phyloP scores from a whole-genome alignment of 139 green algal species.

The Asterochloris sp. region DNA sequence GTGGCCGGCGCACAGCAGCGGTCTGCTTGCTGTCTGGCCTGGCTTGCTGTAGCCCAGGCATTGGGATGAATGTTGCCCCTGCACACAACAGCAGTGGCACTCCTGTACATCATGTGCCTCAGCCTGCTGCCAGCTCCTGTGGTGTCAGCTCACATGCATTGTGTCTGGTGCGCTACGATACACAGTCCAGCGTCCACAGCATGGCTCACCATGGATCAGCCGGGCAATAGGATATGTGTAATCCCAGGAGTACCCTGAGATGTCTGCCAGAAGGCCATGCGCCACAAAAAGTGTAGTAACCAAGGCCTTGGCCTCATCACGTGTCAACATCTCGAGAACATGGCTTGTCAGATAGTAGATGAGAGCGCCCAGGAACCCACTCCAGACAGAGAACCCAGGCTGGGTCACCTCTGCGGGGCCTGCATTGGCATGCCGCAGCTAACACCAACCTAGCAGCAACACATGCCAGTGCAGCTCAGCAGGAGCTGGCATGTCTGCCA shows the following conservation, averaged over 20 bases:
- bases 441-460: not conserved
- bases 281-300: conserved; percentile 30
- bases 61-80: too few relatives aligned
- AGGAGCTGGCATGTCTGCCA: not conserved
- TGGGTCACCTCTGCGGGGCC: conserved; percentile 28
- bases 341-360: conserved; percentile 36
- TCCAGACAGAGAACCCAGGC: conserved; percentile 32
- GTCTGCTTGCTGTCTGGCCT: too few relatives aligned
- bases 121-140: too few relatives aligned
- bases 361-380: conserved; percentile 18
- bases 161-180: too few relatives aligned
- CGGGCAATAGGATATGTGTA: conserved; percentile 17
- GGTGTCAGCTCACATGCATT: too few relatives aligned
- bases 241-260: conserved; percentile 18
- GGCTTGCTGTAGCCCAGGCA: too few relatives aligned
- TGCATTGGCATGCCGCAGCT: conserved; percentile 3
- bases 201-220: too few relatives aligned
- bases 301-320: conserved; percentile 33
- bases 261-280: conserved; percentile 35
- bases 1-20: too few relatives aligned
- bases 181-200: too few relatives aligned
- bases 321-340: conserved; percentile 24
- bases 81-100: too few relatives aligned
- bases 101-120: too few relatives aligned
- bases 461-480: not conserved